Conservation (phyloP, 2,329 filamentous ascomycete genomes). For the Fusarium algeriense region DNA sequence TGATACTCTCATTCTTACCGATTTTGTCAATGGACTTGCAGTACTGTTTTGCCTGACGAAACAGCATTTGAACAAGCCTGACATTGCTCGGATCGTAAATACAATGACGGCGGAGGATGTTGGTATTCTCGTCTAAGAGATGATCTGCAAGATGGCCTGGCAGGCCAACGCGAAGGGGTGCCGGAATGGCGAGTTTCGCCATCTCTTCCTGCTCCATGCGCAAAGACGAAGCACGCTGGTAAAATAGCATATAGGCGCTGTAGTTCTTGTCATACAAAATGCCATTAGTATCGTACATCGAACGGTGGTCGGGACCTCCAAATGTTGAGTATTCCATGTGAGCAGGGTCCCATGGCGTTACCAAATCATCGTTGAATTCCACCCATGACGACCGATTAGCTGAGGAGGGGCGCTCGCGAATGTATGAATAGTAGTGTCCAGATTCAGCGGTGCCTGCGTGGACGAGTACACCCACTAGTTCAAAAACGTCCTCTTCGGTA, state of each 20-base stretch:
- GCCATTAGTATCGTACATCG: constrained; percentile 60
- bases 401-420: constrained; percentile 78
- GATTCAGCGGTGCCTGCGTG: constrained; percentile 94
- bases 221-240: constrained; percentile 81
- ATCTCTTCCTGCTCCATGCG: constrained; percentile 64
- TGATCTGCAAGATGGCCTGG: constrained; percentile 63
- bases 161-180: constrained; percentile 59
- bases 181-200: constrained; percentile 46
- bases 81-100: constrained; percentile 80
- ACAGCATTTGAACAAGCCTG: constrained; percentile 72
- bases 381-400: constrained; percentile 73
- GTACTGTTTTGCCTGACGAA: constrained; percentile 67
- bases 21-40: constrained; percentile 45
- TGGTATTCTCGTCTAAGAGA: constrained; percentile 79
- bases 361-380: constrained; percentile 93
- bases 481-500: constrained; percentile 80
- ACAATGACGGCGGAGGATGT: constrained; percentile 80
- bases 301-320: constrained; percentile 73
- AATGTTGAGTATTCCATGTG: constrained; percentile 83
- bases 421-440: constrained; percentile 97
- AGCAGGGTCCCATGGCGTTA: constrained; percentile 78
- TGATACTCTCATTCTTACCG: constrained; percentile 8
- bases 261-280: constrained; percentile 74
- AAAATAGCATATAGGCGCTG: constrained; percentile 99
- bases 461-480: constrained; percentile 94